Base-by-base conservation (phyloP, 306 rosid species). In the Vigna mungo region DNA sequence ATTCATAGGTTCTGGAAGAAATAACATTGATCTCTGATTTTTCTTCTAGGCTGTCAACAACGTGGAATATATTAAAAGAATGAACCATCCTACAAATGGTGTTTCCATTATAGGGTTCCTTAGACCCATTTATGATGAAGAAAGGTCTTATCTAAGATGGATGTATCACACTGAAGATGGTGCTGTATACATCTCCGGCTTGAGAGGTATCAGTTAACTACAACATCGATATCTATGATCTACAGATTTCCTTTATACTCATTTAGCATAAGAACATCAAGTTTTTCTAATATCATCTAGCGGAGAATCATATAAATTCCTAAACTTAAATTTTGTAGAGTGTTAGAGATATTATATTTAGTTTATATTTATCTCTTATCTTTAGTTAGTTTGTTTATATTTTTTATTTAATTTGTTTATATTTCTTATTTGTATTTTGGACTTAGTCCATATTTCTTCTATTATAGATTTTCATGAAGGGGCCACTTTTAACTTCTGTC, bases 21-120 rank as follows among this genome's bases (percentile, higher is more conserved):
- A 80, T 52, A 20, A 52, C 63, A 39, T 43, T 80, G 82, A 78
- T 78, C 83, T 79, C 17, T 64, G 56, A 73, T 21, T 74, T 86
- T 82, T 71, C 43, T 78, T 82, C 74, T 80, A 94, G 98, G 93
- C 83, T 53, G 39, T 88, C 62, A 77, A 82, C 58, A 75, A 82
- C 74, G 37, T 73, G 85, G 89, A 88, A 47, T 86, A 83, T 81
- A 87, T 77, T 34, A 88, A 78, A 83, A 82, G 84, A 65, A 90
- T 92, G 93, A 85, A 80, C 71, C 87, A 84, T 85, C 98, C 98
- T 61, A 90, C 93, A 62, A 94, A 92, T 84, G 97, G 96, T 69
- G 92, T 94, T 70, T 92, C 96, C 68, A 90, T 94, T 78, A 66
- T 90, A 74, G 98, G 98, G 71, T 89, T 83, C 75, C 93, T 94